Conservation (phyloP, 2,329 filamentous ascomycete genomes). For the Ophidiomyces ophidiicola region DNA sequence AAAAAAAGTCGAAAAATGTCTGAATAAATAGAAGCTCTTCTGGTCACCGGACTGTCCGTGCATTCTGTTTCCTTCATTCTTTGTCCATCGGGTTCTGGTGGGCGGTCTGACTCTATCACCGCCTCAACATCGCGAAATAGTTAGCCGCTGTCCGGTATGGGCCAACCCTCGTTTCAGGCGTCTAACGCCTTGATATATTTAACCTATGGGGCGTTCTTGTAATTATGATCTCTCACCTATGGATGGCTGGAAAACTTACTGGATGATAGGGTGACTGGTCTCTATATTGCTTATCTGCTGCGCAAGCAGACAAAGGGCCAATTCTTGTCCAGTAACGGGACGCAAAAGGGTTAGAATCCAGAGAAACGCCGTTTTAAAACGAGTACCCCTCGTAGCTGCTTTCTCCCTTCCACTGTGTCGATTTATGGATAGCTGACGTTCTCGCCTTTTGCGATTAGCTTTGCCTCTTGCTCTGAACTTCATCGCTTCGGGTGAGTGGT, state of each 20-base stretch:
- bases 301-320: slow-evolving; percentile 55
- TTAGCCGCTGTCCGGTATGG: no score
- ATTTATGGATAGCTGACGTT: slow-evolving; percentile 1
- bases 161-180: slow-evolving; percentile 59
- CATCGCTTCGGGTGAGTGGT: slow-evolving; percentile 77
- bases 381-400: background rate
- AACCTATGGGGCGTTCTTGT: slow-evolving; percentile 69
- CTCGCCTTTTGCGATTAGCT: slow-evolving; percentile 39
- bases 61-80: no score
- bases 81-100: no score
- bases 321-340: slow-evolving; percentile 64
- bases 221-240: slow-evolving; percentile 23
- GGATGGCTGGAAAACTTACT: slow-evolving; percentile 3
- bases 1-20: no score
- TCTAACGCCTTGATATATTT: slow-evolving; percentile 76
- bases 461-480: slow-evolving; percentile 76
- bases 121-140: no score
- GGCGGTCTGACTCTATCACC: background rate
- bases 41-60: no score
- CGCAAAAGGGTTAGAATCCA: slow-evolving; percentile 61
- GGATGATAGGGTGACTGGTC: slow-evolving; percentile 48
- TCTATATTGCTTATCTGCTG: slow-evolving; percentile 44
- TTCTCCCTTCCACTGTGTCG: background rate
- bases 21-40: no score
- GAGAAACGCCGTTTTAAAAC: background rate